Evolutionary conservation across 2,329 filamentous ascomycete species (phyloP), one percentile per base, ranked within the genome.

Genomic region (Monilinia polystroma): DNA sequence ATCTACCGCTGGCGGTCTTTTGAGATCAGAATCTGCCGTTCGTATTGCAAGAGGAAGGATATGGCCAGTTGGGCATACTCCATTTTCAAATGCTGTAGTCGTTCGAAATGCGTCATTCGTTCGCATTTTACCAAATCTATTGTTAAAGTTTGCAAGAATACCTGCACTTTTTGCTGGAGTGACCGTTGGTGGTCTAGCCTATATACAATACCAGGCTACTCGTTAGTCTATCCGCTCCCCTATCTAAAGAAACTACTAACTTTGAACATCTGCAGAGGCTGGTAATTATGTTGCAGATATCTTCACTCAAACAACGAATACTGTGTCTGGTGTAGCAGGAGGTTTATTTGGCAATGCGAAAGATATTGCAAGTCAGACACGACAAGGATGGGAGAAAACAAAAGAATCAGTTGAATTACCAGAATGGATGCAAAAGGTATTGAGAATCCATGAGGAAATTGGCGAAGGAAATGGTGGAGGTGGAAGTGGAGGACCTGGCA

Each of bases 131-230:
- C 96, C 96, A 2, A 94, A 92, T 77, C 83, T 99, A 62, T 88
- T 95, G n/a, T 80, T 95, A 75, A 99, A 97, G 81, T 90, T 99
- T 73, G 85, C 89, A 47, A 87, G 93, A 66, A 83, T 97, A 65
- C 95, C 95, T 26, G 95, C 95, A 67, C 90, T 97, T 81, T 93
- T 97, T 74, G 95, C 94, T 53, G 93, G 92, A 53, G 85, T 93
- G 57, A 91, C 93, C 75, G 86, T 99, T 71, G 93, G 92, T 18
- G 91, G 91, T 3, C 81, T 96, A 68, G 93, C 93, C 35, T 99
- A 97, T 84, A 81, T 99, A 59, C 95, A 99, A 77, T 98, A 99
- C 77, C 95, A 99, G 79, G 94, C 95, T 70, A 88, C 89, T 66
- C 91, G 91, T 93, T 84, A 70, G 90, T 68, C 45, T 57, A 54